Conservation (phyloP, 495 filamentous ascomycete genomes). For the Hamigera avellanea region DNA sequence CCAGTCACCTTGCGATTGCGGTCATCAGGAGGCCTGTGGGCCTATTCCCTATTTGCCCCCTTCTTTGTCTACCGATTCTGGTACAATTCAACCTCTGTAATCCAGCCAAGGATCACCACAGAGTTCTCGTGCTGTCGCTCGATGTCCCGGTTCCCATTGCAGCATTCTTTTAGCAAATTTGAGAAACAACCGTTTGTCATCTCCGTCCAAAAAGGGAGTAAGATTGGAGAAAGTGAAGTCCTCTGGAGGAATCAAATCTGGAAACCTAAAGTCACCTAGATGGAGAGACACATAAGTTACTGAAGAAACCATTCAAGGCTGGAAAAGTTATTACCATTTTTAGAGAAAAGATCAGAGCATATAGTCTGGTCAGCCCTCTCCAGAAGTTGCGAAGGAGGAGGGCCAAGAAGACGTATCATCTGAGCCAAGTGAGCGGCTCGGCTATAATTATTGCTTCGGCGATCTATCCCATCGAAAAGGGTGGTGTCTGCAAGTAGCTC, state of each 20-base stretch:
- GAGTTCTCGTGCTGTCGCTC: neutral
- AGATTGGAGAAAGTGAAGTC: slow-evolving; percentile 10
- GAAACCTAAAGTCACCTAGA: slow-evolving; percentile 11
- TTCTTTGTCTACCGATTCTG: no score
- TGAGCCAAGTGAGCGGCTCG: slow-evolving; percentile 19
- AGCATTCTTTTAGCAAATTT: neutral
- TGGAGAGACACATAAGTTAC: slow-evolving; percentile 4
- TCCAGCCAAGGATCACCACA: no score
- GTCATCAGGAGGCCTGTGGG: no score
- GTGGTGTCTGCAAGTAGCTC: slow-evolving; percentile 14
- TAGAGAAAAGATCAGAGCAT: slow-evolving; percentile 9
- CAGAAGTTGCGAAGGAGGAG: slow-evolving; percentile 13
- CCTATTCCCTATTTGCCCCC: no score
- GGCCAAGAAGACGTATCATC: slow-evolving; percentile 26
- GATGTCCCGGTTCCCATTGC: neutral
- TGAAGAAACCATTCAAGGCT: neutral
- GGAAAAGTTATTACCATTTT: slow-evolving; percentile 7
- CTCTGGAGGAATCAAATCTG: slow-evolving; percentile 8
- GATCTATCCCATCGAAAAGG: slow-evolving; percentile 16
- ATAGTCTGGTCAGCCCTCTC: slow-evolving; percentile 10
- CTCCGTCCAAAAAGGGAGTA: slow-evolving; percentile 12
- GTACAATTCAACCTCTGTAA: no score
- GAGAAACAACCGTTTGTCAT: neutral
- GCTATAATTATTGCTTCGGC: slow-evolving; percentile 12
- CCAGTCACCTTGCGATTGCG: no score